Conservation (phyloP, 2,329 filamentous ascomycete genomes). For the Orbilia oligospora region DNA sequence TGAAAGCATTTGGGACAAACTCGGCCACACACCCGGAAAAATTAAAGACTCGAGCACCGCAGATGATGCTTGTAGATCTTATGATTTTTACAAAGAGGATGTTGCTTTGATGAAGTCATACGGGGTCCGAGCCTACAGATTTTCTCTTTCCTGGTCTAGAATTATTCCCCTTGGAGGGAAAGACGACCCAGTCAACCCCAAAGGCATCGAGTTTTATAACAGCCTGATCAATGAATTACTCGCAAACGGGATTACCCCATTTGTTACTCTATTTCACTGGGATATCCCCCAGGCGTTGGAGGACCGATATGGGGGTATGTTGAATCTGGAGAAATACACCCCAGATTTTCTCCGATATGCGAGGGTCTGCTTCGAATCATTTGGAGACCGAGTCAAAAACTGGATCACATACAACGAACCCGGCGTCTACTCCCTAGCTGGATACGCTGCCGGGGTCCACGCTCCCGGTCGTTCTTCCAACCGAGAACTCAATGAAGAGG, state of each 20-base stretch:
- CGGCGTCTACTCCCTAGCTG: constrained; percentile 66
- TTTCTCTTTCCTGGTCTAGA: constrained; percentile 76
- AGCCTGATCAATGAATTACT: constrained; percentile 74
- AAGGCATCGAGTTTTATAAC: constrained; percentile 74
- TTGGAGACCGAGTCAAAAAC: constrained; percentile 74
- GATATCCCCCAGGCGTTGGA: constrained; percentile 75
- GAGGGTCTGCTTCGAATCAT: constrained; percentile 73
- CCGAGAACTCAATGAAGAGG: constrained; percentile 65
- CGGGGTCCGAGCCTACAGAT: constrained; percentile 75
- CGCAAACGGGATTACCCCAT: constrained; percentile 73
- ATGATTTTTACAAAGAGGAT: constrained; percentile 70
- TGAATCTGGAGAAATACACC: constrained; percentile 76
- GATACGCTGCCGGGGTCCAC: constrained; percentile 66
- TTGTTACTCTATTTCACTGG: constrained; percentile 77
- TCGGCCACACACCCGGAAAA: constrained; percentile 67
- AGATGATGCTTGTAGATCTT: constrained; percentile 67
- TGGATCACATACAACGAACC: constrained; percentile 71
- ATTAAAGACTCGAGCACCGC: constrained; percentile 68
- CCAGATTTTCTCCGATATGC: constrained; percentile 74
- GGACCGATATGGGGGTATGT: constrained; percentile 74
- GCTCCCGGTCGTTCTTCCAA: constrained; percentile 65
- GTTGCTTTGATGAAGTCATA: constrained; percentile 74
- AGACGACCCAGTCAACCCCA: constrained; percentile 75
- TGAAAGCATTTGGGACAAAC: constrained; percentile 68
- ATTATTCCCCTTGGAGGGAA: constrained; percentile 76